Percentiles rank a stretch among this genome's conserved stretches.
These are phyloP conservation scores for Nicotiana knightiana DNA, from an alignment of 257 asterid species.

Conservation along the genomic window DNA sequence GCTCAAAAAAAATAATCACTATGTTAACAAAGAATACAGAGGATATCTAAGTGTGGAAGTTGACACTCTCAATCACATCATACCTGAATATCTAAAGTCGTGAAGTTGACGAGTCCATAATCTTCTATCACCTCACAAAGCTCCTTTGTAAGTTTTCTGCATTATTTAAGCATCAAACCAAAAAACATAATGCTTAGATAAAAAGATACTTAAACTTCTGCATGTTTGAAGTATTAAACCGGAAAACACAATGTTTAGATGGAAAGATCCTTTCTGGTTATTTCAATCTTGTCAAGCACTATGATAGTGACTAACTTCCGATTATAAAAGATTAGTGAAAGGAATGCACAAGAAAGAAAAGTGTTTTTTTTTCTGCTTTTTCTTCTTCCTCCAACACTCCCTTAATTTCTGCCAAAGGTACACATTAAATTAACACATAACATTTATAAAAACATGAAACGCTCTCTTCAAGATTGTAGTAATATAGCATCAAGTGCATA, in stretches of 20 bases:
- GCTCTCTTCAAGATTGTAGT: neutral
- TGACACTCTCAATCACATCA: constrained; percentile 10
- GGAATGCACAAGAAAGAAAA: constrained; percentile 2
- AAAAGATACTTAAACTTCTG: constrained; percentile 85
- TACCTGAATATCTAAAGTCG: constrained; percentile 93
- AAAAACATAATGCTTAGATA: neutral
- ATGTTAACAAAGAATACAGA: constrained; percentile 7
- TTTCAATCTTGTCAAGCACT: neutral
- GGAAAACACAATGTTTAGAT: neutral
- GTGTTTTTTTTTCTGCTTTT: neutral
- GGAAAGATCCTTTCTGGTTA: neutral
- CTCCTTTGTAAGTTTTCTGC: constrained; percentile 93
- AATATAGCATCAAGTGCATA: neutral
- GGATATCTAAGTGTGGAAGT: constrained; percentile 1
- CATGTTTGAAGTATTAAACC: neutral
- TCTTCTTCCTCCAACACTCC: neutral
- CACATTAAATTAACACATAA: neutral
- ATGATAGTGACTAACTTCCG: neutral
- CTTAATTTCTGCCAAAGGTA: neutral
- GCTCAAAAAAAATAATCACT: constrained; percentile 2
- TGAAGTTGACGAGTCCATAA: constrained; percentile 70
- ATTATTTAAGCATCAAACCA: neutral
- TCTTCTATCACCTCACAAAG: constrained; percentile 85
- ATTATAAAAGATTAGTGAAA: neutral
- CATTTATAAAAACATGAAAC: neutral